Evolutionary conservation across 1,139 yeast genomes (phyloP).

Genomic region (Saccharomyces hybrid): DNA sequence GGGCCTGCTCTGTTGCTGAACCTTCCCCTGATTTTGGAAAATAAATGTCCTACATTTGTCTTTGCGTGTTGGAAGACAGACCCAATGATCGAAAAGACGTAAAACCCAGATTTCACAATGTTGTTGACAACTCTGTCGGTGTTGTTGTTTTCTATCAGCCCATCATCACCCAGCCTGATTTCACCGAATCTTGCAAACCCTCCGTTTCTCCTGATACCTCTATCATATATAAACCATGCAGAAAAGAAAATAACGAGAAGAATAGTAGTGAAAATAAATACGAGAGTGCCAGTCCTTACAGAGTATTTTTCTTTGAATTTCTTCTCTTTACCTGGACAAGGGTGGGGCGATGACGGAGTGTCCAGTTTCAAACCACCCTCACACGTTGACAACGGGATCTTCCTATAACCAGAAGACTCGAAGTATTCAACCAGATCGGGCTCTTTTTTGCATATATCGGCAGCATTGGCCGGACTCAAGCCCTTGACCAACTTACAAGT

Average conservation of each 20-base stretch:
- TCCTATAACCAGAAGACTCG: constrained; percentile 75
- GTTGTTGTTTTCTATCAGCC: constrained; percentile 56
- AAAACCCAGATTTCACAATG: constrained; percentile 54
- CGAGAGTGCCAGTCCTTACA: constrained; percentile 31
- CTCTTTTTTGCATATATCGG: constrained; percentile 51
- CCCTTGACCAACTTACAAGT: constrained; percentile 81
- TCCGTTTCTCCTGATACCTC: constrained; percentile 72
- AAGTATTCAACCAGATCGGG: constrained; percentile 57
- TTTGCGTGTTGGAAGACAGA: constrained; percentile 15
- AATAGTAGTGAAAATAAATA: constrained; percentile 22
- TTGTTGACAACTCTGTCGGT: constrained; percentile 56
- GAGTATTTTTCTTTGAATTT: constrained; percentile 57
- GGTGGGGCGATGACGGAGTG: constrained; percentile 44
- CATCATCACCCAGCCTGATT: constrained; percentile 72
- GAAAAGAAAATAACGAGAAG: constrained; percentile 55
- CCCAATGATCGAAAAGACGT: constrained; percentile 33
- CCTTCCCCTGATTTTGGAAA: constrained; percentile 13
- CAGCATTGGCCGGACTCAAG: constrained; percentile 54
- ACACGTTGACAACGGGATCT: constrained; percentile 67
- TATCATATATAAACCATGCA: constrained; percentile 69
- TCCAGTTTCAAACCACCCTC: constrained; percentile 65
- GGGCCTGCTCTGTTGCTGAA: constrained; percentile 22
- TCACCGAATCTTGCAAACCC: constrained; percentile 82
- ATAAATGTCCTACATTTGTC: constrained; percentile 10
- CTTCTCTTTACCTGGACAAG: constrained; percentile 78